Evolutionary conservation across 805 yeast species (phyloP).

Genomic region (Brettanomyces naardenensis): DNA sequence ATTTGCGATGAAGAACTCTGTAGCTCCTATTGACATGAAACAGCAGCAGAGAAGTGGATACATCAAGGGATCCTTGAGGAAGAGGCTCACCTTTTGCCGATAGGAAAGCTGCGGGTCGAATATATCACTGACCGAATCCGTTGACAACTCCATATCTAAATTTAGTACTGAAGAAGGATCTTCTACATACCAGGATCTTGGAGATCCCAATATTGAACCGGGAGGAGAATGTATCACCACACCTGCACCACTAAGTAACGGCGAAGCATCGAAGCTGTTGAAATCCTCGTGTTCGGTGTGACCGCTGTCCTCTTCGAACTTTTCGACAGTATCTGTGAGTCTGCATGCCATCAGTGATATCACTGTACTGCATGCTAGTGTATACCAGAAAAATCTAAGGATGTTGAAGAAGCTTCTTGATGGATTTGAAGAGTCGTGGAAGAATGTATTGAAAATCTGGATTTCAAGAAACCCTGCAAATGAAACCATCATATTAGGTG

Average conservation of each 20-base stretch:
- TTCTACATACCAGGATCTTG: constrained; percentile 23
- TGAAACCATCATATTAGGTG: constrained; percentile 49
- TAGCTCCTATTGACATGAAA: constrained; percentile 67
- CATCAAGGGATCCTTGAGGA: constrained; percentile 48
- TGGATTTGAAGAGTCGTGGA: constrained; percentile 10
- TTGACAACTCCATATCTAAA: constrained; percentile 21
- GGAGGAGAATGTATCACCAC: constrained; percentile 23
- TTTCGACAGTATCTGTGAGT: constrained; percentile 20
- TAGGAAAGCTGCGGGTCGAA: constrained; percentile 5
- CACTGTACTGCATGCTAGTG: constrained; percentile 12
- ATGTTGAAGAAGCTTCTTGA: constrained; percentile 13
- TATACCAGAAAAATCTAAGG: constrained; percentile 15
- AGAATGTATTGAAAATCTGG: constrained; percentile 14
- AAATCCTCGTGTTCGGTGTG: constrained; percentile 19
- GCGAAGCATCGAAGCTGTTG: constrained; percentile 25
- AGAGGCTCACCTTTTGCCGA: constrained; percentile 9
- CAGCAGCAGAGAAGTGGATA: constrained; percentile 60
- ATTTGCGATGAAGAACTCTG: constrained; percentile 81
- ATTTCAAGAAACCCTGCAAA: constrained; percentile 25
- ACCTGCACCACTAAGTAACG: constrained; percentile 26
- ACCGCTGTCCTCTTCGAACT: constrained; percentile 18
- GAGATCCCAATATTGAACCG: constrained; percentile 20
- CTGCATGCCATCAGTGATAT: constrained; percentile 22
- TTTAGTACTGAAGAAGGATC: constrained; percentile 16
- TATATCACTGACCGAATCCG: constrained; percentile 4